Percentiles rank a stretch among this genome's conserved stretches.
Conservation (phyloP, 2,329 filamentous ascomycete species). For the Colletotrichum sp. region DNA sequence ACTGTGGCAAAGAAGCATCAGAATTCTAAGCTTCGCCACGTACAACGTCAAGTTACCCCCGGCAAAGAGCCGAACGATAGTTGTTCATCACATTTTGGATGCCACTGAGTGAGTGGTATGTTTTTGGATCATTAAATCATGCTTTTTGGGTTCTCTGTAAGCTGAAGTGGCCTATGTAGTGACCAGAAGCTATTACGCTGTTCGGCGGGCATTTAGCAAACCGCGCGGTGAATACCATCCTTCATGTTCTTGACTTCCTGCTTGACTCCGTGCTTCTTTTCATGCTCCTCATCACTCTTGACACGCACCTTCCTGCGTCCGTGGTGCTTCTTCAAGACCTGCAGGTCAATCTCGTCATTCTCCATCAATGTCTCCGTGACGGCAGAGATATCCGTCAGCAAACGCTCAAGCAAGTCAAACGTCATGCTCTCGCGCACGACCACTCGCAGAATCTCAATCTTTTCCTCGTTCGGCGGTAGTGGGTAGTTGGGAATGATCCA, state of each 20-base stretch:
- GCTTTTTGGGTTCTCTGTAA: background rate
- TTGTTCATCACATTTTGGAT: background rate
- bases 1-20: background rate
- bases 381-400: constrained; percentile 64
- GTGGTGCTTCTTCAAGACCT: constrained; percentile 18
- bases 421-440: constrained; percentile 72
- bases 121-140: background rate
- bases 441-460: constrained; percentile 70
- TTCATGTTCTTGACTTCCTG: constrained; percentile 9
- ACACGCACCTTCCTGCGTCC: background rate
- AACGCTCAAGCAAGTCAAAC: constrained; percentile 68
- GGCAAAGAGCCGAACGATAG: background rate
- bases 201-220: constrained; percentile 27
- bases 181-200: background rate
- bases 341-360: constrained; percentile 23
- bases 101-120: rapidly evolving
- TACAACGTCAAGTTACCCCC: background rate
- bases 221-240: constrained; percentile 34
- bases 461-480: constrained; percentile 65
- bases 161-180: background rate
- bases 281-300: constrained; percentile 14
- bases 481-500: constrained; percentile 78
- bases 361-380: constrained; percentile 67
- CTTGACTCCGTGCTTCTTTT: background rate
- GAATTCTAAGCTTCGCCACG: background rate